These are phyloP conservation scores for Neotropicomus parvogracilis DNA, from an alignment of 1,284 basidiomycete genomes.

Conservation along the genomic window DNA sequence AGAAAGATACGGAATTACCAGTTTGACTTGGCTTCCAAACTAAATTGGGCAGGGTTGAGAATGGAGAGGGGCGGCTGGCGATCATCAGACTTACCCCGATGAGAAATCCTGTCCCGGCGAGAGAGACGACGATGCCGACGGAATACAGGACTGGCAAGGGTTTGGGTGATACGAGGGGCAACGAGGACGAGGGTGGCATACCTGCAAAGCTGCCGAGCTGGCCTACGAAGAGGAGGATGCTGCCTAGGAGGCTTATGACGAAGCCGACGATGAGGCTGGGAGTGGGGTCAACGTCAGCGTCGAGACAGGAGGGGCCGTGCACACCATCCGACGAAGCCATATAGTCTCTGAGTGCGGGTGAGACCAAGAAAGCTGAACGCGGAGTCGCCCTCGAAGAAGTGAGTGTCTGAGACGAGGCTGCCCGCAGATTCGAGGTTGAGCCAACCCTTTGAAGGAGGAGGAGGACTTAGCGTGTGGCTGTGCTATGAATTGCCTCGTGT, in stretches of 20 bases:
- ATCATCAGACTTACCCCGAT: slow-evolving; percentile 58
- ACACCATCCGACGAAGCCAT: slow-evolving; percentile 81
- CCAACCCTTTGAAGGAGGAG: slow-evolving; percentile 47
- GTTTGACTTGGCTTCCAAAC: slow-evolving; percentile 77
- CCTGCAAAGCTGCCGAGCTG: slow-evolving; percentile 73
- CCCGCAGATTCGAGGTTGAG: slow-evolving; percentile 68
- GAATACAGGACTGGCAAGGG: slow-evolving; percentile 67
- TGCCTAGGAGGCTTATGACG: slow-evolving; percentile 76
- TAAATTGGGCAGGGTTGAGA: slow-evolving; percentile 29
- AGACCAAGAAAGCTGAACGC: slow-evolving; percentile 78
- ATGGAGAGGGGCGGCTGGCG: background rate
- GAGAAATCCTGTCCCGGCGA: slow-evolving; percentile 87
- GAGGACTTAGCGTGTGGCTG: slow-evolving; percentile 9
- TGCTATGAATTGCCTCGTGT: slow-evolving; percentile 23
- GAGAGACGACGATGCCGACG: slow-evolving; percentile 77
- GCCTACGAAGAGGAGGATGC: slow-evolving; percentile 75
- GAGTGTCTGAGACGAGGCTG: slow-evolving; percentile 60
- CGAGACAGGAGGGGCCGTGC: background rate
- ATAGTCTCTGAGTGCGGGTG: slow-evolving; percentile 74
- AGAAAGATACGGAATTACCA: slow-evolving; percentile 45
- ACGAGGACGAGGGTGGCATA: slow-evolving; percentile 36
- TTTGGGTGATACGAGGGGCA: background rate
- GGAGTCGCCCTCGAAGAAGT: slow-evolving; percentile 79
- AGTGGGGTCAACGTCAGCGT: background rate
- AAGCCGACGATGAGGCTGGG: slow-evolving; percentile 69